phyloP scores from a whole-genome alignment of 306 rosid genomes.

The Acacia crassicarpa region DNA sequence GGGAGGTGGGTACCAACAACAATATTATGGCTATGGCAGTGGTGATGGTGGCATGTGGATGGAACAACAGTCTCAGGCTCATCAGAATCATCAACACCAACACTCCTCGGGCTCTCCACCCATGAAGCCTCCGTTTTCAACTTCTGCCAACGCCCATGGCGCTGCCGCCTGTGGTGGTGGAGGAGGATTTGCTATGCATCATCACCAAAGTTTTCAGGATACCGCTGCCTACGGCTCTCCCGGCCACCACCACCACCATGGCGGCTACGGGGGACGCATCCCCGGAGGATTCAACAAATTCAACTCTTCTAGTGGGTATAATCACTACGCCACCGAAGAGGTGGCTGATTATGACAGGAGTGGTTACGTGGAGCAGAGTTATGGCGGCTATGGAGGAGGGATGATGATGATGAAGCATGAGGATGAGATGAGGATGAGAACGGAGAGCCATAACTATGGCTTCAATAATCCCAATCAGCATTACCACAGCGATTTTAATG shows the following conservation, averaged over 20 bases:
- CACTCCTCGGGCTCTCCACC: not conserved
- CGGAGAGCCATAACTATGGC: not conserved
- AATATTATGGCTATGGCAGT: not conserved
- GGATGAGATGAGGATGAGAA: not conserved
- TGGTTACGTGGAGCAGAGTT: not conserved
- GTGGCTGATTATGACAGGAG: not conserved
- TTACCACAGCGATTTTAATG: too few species aligned
- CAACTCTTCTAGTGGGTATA: not conserved
- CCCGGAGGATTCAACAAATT: not conserved
- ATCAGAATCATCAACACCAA: not conserved
- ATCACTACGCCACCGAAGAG: not conserved
- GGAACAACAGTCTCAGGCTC: not conserved
- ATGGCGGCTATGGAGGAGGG: not conserved
- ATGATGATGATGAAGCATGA: not conserved
- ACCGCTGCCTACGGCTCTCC: not conserved
- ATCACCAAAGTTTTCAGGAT: not conserved
- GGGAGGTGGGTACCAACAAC: slow-evolving; percentile 8
- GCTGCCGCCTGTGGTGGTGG: not conserved
- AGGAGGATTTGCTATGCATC: not conserved
- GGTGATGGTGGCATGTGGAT: not conserved
- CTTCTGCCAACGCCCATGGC: not conserved
- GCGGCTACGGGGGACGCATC: not conserved
- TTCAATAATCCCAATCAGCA: not conserved
- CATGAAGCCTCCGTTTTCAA: not conserved
- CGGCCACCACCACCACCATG: not conserved